A percentile compares a stretch with the other conserved stretches of the same genome.
phyloP scores from a whole-genome alignment of 176 grass and related monocot species.

The Carex kokanica region DNA sequence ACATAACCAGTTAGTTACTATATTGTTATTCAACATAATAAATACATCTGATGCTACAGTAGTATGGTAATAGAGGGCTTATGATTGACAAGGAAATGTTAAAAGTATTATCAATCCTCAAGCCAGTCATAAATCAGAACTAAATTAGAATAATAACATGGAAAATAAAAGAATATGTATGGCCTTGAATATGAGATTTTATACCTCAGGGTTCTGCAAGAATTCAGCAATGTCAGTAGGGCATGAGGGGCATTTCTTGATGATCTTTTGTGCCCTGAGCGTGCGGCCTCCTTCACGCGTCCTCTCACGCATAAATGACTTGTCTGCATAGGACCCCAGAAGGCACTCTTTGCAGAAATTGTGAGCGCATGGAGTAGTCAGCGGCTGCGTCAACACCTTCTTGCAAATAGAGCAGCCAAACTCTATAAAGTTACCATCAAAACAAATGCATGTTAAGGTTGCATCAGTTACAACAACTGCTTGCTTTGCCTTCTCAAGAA shows the following conservation, averaged over 20 bases:
- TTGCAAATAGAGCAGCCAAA: constrained; percentile 76
- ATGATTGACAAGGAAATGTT: background rate
- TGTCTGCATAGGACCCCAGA: constrained; percentile 48
- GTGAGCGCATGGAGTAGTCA: constrained; percentile 86
- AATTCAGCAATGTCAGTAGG: constrained; percentile 84
- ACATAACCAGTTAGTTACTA: background rate
- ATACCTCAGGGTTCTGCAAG: constrained; percentile 76
- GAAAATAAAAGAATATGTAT: background rate
- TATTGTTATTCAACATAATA: background rate
- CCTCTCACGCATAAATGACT: constrained; percentile 74
- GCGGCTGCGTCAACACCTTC: constrained; percentile 55
- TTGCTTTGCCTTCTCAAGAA: background rate
- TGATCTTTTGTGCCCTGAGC: constrained; percentile 76
- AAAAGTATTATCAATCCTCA: background rate
- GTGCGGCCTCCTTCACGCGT: constrained; percentile 58
- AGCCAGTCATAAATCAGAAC: background rate
- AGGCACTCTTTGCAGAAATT: constrained; percentile 91
- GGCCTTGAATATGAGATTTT: background rate
- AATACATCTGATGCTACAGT: background rate
- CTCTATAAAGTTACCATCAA: constrained; percentile 41
- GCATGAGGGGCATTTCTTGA: constrained; percentile 82
- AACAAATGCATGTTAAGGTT: constrained; percentile 3
- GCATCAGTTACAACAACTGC: background rate
- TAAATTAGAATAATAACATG: background rate
- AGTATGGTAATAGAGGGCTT: background rate